These are phyloP conservation scores for Fusarium humuli DNA, from an alignment of 2,329 filamentous ascomycete species.

Conservation along the genomic window DNA sequence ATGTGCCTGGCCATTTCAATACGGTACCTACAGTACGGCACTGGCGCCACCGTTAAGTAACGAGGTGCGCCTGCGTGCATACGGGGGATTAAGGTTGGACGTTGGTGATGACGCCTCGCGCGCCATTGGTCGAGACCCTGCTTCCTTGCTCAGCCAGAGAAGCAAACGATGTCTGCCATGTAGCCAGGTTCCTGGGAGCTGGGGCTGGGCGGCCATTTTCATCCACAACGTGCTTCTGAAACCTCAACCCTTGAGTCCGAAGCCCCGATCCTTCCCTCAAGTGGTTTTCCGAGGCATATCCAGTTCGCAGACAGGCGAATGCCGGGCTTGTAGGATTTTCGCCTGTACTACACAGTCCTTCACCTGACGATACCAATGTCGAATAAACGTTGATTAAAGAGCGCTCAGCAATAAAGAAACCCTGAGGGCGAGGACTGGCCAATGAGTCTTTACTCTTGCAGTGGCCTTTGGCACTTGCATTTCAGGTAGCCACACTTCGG, in stretches of 20 bases:
- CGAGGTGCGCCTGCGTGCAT: constrained; percentile 9
- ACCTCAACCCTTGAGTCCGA: constrained; percentile 1
- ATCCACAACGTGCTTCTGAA: constrained; percentile 18
- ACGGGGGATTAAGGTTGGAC: constrained; percentile 26
- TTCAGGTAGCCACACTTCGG: constrained; percentile 33
- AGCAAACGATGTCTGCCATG: constrained; percentile 6
- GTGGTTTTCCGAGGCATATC: constrained; percentile 4
- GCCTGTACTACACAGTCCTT: background rate
- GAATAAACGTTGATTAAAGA: background rate
- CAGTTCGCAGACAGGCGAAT: background rate
- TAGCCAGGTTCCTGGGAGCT: constrained; percentile 25
- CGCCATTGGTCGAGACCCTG: constrained; percentile 23
- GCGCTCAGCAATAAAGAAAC: background rate
- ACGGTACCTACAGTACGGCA: constrained; percentile 1
- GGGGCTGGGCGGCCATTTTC: constrained; percentile 19
- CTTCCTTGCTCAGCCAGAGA: constrained; percentile 10
- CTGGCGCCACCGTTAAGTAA: constrained; percentile 15
- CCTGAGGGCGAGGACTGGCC: background rate
- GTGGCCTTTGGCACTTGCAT: constrained; percentile 19
- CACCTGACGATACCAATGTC: constrained; percentile 2
- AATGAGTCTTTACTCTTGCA: background rate
- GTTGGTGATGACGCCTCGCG: constrained; percentile 19
- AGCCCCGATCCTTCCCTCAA: background rate
- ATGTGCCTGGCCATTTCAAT: constrained; percentile 6
- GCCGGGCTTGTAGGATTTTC: constrained; percentile 19